Conservation (phyloP, 2,329 filamentous ascomycete genomes). For the Myriosclerotinia duriaeana region DNA sequence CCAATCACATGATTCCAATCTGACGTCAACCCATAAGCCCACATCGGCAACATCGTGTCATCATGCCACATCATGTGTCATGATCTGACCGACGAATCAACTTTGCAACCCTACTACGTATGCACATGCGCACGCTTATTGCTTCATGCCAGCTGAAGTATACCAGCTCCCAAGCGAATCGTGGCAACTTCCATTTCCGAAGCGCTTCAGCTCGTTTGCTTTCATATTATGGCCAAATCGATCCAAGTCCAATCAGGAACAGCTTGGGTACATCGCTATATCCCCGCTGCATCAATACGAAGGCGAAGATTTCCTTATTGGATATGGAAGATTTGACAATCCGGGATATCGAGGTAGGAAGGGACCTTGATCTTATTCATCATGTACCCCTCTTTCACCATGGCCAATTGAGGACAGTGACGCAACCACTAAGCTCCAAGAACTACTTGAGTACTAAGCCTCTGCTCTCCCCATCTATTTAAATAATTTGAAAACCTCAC, state of each 20-base stretch:
- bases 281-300: constrained; percentile 5
- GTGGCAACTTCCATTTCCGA: neutral
- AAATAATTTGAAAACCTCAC: neutral
- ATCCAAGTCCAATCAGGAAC: neutral
- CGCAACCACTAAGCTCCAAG: neutral
- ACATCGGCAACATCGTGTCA: too few relatives aligned
- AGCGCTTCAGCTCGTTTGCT: neutral
- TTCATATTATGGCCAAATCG: neutral
- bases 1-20: too few relatives aligned
- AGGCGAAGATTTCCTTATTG: neutral
- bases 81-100: too few relatives aligned
- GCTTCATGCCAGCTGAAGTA: neutral
- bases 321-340: too few relatives aligned
- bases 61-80: too few relatives aligned
- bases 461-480: neutral
- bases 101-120: too few relatives aligned
- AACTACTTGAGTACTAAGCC: neutral
- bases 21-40: too few relatives aligned
- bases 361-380: neutral
- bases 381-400: neutral
- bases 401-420: neutral
- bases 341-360: neutral
- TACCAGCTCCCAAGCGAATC: neutral
- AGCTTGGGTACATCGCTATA: neutral
- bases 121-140: neutral